Evolutionary conservation across 2,329 filamentous ascomycete species (phyloP).

Genomic region (Colletotrichum coccodes): DNA sequence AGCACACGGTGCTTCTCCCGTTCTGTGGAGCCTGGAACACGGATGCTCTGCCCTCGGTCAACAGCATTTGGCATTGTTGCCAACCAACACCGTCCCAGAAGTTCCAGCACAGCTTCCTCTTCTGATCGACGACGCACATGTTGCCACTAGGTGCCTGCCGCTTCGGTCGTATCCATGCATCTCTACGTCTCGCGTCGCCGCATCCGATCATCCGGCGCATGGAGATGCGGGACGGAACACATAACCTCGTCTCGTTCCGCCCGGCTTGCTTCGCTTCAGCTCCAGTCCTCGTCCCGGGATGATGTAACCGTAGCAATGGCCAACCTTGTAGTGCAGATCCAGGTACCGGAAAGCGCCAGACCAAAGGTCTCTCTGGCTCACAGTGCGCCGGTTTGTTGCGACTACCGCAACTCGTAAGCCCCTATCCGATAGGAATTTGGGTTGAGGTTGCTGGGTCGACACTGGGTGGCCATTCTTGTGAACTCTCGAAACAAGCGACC

Average conservation of each 20-base stretch:
- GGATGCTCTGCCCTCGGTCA: background rate
- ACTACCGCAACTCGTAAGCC: background rate
- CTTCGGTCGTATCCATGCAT: conserved; percentile 11
- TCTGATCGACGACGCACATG: background rate
- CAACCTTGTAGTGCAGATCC: too few species aligned
- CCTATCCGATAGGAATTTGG: background rate
- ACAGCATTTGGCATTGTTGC: background rate
- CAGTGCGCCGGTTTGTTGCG: background rate
- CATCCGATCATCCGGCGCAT: conserved; percentile 4
- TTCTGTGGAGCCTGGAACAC: background rate
- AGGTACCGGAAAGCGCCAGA: background rate
- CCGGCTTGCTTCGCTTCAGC: background rate
- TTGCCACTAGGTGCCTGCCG: conserved; percentile 14
- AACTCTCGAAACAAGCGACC: background rate
- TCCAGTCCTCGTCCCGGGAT: background rate
- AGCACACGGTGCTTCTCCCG: too few species aligned
- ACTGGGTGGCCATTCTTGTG: too few species aligned
- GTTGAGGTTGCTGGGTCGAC: too few species aligned
- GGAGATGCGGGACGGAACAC: background rate
- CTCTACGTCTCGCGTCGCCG: background rate
- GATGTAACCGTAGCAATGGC: background rate
- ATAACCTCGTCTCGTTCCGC: background rate
- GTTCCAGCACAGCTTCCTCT: background rate
- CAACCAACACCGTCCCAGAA: background rate
- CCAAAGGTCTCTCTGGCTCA: background rate